These are phyloP conservation scores for Scenedesmus sp. DNA, from an alignment of 163 green algal species.

Conservation along the genomic window DNA sequence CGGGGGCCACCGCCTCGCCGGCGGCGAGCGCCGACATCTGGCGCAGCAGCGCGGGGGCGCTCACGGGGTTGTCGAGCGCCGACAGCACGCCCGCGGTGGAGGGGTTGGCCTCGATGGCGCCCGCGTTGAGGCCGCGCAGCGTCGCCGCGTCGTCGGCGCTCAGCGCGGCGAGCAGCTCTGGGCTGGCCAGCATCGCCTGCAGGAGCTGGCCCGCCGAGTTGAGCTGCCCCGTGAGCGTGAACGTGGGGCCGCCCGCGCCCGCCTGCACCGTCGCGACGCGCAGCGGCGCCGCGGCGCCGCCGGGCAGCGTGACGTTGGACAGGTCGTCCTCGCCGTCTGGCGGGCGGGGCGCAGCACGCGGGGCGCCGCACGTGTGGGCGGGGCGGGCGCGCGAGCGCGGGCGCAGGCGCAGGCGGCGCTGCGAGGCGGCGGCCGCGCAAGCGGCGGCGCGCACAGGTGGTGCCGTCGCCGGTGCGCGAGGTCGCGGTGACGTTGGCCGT, in stretches of 20 bases:
- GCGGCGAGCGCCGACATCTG: neutral
- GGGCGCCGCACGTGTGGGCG: neutral
- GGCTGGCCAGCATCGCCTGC: neutral
- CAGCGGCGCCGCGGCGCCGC: neutral
- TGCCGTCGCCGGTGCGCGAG: neutral
- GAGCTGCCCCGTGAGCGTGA: slow-evolving; percentile 25
- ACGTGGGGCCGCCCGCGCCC: neutral
- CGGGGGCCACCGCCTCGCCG: neutral
- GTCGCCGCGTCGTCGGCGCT: neutral
- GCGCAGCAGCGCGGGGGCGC: neutral
- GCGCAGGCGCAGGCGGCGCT: neutral
- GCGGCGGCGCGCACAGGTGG: neutral
- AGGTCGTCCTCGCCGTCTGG: neutral
- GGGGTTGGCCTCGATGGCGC: slow-evolving; percentile 11
- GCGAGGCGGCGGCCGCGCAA: neutral
- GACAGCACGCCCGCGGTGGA: neutral
- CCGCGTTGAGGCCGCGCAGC: neutral
- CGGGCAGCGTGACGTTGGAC: neutral
- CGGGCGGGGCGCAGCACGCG: neutral
- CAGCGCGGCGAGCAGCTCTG: neutral
- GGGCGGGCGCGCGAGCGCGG: neutral
- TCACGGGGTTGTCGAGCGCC: neutral
- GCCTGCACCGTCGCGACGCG: slow-evolving; percentile 18
- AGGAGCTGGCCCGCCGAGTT: slow-evolving; percentile 5
- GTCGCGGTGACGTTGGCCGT: neutral